These are phyloP conservation scores for Pichia sp. DNA, from an alignment of 1,139 yeast genomes.

Conservation along the genomic window DNA sequence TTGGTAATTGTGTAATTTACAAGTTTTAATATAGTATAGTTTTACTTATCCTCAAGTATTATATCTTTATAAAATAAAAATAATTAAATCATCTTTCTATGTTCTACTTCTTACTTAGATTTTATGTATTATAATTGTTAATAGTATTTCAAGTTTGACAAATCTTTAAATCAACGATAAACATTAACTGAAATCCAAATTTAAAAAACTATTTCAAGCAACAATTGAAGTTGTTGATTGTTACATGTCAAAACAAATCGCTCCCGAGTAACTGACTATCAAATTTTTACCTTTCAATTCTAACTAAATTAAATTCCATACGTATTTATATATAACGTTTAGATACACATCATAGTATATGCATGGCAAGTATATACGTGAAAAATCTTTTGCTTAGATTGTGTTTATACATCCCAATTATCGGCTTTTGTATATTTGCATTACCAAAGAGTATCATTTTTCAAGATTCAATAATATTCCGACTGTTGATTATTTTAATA, in stretches of 20 bases:
- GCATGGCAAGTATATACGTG: background rate
- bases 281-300: too few relatives aligned
- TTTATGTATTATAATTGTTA: background rate
- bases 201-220: too few relatives aligned
- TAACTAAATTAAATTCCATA: too few relatives aligned
- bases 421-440: background rate
- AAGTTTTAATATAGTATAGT: slow-evolving; percentile 10
- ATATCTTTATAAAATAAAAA: slow-evolving; percentile 12
- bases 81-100: slow-evolving; percentile 14
- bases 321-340: too few relatives aligned
- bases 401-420: background rate
- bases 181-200: too few relatives aligned
- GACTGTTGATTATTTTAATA: slow-evolving; percentile 9
- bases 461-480: background rate
- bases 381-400: background rate
- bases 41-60: slow-evolving; percentile 4
- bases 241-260: too few relatives aligned
- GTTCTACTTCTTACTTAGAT: background rate
- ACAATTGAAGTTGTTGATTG: too few relatives aligned
- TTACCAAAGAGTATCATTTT: background rate
- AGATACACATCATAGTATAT: too few relatives aligned
- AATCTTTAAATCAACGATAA: too few relatives aligned
- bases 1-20: slow-evolving; percentile 24
- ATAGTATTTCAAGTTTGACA: background rate
- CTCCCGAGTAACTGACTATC: too few relatives aligned